Conservation (phyloP, 1,284 basidiomycete species). For the Pseudozyma tsukubaensis region DNA sequence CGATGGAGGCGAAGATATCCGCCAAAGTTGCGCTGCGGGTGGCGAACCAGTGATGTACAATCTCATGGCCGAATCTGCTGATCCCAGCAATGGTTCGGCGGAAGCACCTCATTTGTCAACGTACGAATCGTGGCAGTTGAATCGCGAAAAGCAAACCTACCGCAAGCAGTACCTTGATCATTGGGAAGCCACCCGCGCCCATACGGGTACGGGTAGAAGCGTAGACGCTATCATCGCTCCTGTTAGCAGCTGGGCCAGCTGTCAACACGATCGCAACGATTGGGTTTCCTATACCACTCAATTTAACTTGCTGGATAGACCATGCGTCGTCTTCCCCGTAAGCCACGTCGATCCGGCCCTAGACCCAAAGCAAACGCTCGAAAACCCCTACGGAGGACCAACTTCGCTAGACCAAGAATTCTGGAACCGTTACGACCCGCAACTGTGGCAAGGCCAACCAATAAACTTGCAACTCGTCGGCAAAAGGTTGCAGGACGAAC, state of each 20-base stretch:
- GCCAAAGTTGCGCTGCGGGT: slow-evolving; percentile 29
- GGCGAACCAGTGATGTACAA: slow-evolving; percentile 57
- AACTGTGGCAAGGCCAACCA: slow-evolving; percentile 75
- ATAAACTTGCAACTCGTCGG: slow-evolving; percentile 78
- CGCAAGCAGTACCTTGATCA: slow-evolving; percentile 72
- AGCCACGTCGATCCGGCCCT: slow-evolving; percentile 70
- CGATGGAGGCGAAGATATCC: slow-evolving; percentile 54
- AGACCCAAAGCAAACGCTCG: slow-evolving; percentile 72
- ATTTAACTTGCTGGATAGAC: slow-evolving; percentile 35
- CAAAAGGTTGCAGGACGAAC: slow-evolving; percentile 78
- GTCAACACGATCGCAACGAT: slow-evolving; percentile 73
- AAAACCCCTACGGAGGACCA: slow-evolving; percentile 17
- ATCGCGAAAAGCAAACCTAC: slow-evolving; percentile 68
- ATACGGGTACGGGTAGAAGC: slow-evolving; percentile 72
- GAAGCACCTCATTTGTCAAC: slow-evolving; percentile 65
- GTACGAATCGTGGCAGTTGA: slow-evolving; percentile 74
- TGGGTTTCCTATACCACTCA: slow-evolving; percentile 46
- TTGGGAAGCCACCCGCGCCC: slow-evolving; percentile 72
- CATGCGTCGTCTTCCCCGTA: slow-evolving; percentile 73
- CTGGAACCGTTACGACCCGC: slow-evolving; percentile 45
- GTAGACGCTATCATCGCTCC: slow-evolving; percentile 76
- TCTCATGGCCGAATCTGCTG: slow-evolving; percentile 11
- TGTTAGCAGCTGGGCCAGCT: slow-evolving; percentile 72
- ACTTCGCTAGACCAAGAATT: slow-evolving; percentile 22
- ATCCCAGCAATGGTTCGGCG: background rate